Percentiles rank a stretch among this genome's conserved stretches.
Conservation (phyloP, 75 land plant genomes). For the Cunninghamia lanceolata region DNA sequence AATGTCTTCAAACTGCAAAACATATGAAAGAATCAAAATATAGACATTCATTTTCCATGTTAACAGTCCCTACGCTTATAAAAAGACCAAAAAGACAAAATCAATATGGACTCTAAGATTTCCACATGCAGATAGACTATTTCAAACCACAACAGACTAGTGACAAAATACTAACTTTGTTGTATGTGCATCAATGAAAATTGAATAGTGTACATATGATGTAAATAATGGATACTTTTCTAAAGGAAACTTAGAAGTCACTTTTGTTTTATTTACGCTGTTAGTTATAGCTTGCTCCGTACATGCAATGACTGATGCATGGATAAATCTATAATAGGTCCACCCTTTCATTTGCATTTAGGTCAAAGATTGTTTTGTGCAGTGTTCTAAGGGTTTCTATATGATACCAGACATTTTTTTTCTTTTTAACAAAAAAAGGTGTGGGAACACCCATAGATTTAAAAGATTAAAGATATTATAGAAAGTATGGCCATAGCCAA, state of each 20-base stretch:
- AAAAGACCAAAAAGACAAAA: neutral
- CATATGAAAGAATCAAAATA: slow-evolving; percentile 2
- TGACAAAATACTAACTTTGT: neutral
- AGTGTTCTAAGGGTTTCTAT: neutral
- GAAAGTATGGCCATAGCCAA: too few species aligned
- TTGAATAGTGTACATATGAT: too few species aligned
- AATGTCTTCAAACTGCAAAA: slow-evolving; percentile 59
- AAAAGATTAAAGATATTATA: too few species aligned
- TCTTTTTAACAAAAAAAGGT: too few species aligned
- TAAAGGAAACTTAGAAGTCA: neutral
- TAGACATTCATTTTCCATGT: slow-evolving; percentile 12
- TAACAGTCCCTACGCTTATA: neutral
- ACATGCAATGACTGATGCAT: neutral
- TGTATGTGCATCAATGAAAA: neutral
- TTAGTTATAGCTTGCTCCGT: neutral
- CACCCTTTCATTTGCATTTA: neutral
- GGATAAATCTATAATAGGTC: neutral
- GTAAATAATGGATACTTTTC: neutral
- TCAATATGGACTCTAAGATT: neutral
- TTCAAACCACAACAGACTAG: neutral
- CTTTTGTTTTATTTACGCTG: neutral
- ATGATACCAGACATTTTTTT: too few species aligned
- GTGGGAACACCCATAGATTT: too few species aligned
- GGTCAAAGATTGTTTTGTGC: neutral
- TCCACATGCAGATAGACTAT: neutral